phyloP scores from a whole-genome alignment of 768 basidiomycete genomes.

The Chalciporus pseudorubinellus region DNA sequence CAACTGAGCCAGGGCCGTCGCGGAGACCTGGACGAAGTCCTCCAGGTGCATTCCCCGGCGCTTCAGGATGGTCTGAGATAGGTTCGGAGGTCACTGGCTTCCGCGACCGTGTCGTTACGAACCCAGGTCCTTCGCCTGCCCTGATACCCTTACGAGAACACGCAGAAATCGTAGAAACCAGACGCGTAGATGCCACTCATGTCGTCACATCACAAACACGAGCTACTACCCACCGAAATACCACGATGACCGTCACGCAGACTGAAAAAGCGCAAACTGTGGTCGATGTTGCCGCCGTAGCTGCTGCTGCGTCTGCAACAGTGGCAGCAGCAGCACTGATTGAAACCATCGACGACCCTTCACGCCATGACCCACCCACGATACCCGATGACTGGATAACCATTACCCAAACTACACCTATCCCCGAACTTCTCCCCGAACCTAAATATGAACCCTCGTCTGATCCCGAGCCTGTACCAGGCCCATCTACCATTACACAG shows the following conservation, averaged over 20 bases:
- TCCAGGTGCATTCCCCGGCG: conserved; percentile 27
- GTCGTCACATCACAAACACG: conserved; percentile 5
- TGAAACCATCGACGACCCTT: conserved; percentile 14
- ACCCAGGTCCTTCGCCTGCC: conserved; percentile 24
- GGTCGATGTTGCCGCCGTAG: neutral
- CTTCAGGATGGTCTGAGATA: conserved; percentile 33
- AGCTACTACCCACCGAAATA: conserved; percentile 4
- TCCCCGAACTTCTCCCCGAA: conserved; percentile 4
- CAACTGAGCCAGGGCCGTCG: conserved; percentile 12
- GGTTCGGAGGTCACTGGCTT: conserved; percentile 23
- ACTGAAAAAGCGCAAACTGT: conserved; percentile 7
- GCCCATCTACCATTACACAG: neutral
- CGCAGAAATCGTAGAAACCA: conserved; percentile 2
- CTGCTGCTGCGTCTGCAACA: neutral
- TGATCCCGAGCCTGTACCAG: neutral
- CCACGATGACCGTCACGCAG: conserved; percentile 12
- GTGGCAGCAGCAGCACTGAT: neutral
- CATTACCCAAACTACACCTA: conserved; percentile 9
- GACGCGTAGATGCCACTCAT: conserved; percentile 13
- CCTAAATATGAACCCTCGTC: conserved; percentile 6
- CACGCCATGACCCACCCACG: conserved; percentile 15
- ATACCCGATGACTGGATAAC: conserved; percentile 34
- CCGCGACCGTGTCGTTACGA: conserved; percentile 13
- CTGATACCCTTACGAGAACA: conserved; percentile 27
- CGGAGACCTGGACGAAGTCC: conserved; percentile 28